phyloP scores from a whole-genome alignment of 768 basidiomycete species.

The Agaricus sinodeliciosus region DNA sequence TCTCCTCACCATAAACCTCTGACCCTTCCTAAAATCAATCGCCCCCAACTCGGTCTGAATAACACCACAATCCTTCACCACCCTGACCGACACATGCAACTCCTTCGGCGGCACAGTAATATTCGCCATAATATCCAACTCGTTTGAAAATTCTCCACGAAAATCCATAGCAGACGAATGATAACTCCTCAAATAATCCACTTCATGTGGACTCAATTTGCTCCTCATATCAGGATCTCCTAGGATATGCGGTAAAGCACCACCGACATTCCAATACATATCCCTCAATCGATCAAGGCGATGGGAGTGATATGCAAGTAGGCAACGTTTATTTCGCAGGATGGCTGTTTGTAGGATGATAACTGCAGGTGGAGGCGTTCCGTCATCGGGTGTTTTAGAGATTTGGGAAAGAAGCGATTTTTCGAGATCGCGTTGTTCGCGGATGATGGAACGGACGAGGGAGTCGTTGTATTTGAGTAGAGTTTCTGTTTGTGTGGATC shows the following conservation, averaged over 20 bases:
- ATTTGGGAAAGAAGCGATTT: conserved; percentile 37
- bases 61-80: conserved; percentile 83
- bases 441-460: conserved; percentile 77
- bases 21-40: conserved; percentile 86
- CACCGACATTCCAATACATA: conserved; percentile 86
- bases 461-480: conserved; percentile 90
- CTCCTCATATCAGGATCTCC: conserved; percentile 58
- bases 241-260: conserved; percentile 80
- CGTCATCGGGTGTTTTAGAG: conserved; percentile 18
- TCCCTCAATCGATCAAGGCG: conserved; percentile 78
- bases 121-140: conserved; percentile 81
- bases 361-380: conserved; percentile 48
- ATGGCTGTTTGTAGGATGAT: conserved; percentile 87
- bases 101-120: conserved; percentile 84
- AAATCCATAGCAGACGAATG: conserved; percentile 77
- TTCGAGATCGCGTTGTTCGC: conserved; percentile 90
- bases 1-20: conserved; percentile 82
- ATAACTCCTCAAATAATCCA: conserved; percentile 79
- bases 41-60: conserved; percentile 90
- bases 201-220: conserved; percentile 43
- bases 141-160: conserved; percentile 76
- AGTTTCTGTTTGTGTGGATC: conserved; percentile 78
- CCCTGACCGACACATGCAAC: conserved; percentile 80
- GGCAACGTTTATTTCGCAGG: conserved; percentile 89
- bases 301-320: conserved; percentile 89